Conservation (phyloP, 1,284 basidiomycete genomes). For the Schizophyllum amplum region DNA sequence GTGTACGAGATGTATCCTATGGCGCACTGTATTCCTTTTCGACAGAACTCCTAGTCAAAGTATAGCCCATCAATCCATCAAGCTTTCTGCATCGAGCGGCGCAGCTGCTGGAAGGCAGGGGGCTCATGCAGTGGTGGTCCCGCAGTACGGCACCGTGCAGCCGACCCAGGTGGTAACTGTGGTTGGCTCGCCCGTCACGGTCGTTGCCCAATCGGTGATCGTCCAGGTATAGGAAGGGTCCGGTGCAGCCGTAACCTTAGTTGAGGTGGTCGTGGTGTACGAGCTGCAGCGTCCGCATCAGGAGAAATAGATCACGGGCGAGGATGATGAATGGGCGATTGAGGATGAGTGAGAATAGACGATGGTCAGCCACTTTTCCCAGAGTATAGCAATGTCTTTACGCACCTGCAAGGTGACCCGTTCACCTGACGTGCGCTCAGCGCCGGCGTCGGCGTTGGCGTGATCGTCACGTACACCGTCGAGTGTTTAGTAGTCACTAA, state of each 20-base stretch:
- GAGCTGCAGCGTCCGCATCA: too few relatives aligned
- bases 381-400: background rate
- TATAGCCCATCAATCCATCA: too few relatives aligned
- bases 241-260: background rate
- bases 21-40: too few relatives aligned
- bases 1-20: too few relatives aligned
- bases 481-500: background rate
- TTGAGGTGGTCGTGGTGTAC: background rate
- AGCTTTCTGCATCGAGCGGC: too few relatives aligned
- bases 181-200: background rate
- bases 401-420: conserved; percentile 4
- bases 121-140: too few relatives aligned
- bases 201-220: background rate
- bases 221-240: background rate
- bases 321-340: background rate
- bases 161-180: background rate
- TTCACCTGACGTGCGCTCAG: conserved; percentile 2
- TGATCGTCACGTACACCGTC: background rate
- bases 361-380: background rate
- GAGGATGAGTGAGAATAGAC: background rate
- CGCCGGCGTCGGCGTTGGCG: background rate
- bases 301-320: too few relatives aligned
- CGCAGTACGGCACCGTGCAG: too few relatives aligned
- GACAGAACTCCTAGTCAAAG: too few relatives aligned
- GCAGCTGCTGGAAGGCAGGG: too few relatives aligned